Evolutionary conservation across 441 rosid species (phyloP).

Genomic region (Aleurites moluccanus): DNA sequence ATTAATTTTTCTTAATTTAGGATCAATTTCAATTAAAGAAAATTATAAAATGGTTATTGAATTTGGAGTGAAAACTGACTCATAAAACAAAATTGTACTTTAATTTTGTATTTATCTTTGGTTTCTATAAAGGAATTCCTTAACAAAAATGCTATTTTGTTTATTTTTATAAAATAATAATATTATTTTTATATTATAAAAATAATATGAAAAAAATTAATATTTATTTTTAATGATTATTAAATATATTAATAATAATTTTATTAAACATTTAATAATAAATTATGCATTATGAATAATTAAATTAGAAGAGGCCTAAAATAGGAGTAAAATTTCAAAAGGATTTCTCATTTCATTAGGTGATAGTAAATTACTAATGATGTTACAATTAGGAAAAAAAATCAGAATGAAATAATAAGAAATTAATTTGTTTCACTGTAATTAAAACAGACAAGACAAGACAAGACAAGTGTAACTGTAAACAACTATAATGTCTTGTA

Average conservation of each 20-base stretch:
- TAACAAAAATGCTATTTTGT: background rate
- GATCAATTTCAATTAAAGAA: background rate
- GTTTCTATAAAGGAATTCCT: background rate
- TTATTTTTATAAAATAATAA: background rate
- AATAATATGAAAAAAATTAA: no score
- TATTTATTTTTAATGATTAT: no score
- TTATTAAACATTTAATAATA: no score
- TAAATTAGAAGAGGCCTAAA: no score
- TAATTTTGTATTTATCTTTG: background rate
- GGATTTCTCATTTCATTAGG: no score
- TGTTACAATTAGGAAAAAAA: background rate
- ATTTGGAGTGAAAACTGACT: no score
- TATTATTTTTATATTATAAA: no score
- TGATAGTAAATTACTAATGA: background rate
- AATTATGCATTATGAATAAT: no score
- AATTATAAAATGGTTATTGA: background rate
- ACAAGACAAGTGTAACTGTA: no score
- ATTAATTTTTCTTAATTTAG: background rate
- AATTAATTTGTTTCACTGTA: background rate
- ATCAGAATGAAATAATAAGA: background rate
- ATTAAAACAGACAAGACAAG: background rate
- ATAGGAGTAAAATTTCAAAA: no score
- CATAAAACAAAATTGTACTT: background rate
- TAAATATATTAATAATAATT: no score
- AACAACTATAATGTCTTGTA: conserved; percentile 11